Evolutionary conservation across 2,329 filamentous ascomycete species (phyloP).

Genomic region (Stagonosporopsis rhizophila): DNA sequence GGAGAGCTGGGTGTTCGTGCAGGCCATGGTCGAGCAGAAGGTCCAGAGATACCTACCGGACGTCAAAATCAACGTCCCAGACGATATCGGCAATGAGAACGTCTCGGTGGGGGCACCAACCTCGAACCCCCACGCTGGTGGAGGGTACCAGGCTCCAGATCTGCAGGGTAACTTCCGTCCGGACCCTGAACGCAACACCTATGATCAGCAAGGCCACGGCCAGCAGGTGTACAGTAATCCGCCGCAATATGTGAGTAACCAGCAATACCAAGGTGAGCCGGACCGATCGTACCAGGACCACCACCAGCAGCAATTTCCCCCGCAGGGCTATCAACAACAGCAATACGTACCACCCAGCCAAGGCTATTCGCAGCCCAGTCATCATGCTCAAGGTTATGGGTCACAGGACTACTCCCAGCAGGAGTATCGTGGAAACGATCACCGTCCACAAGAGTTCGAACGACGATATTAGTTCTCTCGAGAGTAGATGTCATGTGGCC

Average conservation of each 20-base stretch:
- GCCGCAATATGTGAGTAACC: constrained; percentile 16
- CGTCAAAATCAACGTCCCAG: constrained; percentile 39
- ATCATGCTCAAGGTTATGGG: constrained; percentile 11
- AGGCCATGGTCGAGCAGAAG: constrained; percentile 41
- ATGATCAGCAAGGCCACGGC: constrained; percentile 5
- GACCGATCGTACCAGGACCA: constrained; percentile 14
- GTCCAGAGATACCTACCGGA: constrained; percentile 39
- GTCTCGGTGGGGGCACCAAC: constrained; percentile 37
- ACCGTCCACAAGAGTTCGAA: constrained; percentile 20
- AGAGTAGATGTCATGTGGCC: background rate
- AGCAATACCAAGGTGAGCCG: constrained; percentile 15
- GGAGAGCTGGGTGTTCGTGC: constrained; percentile 42
- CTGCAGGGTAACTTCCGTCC: constrained; percentile 14
- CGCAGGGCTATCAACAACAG: constrained; percentile 6
- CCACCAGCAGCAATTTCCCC: constrained; percentile 5
- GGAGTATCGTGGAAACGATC: constrained; percentile 17
- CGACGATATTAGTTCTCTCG: background rate
- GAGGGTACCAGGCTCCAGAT: constrained; percentile 12
- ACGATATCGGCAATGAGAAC: constrained; percentile 42
- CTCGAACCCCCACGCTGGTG: constrained; percentile 20
- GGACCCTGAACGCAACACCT: constrained; percentile 10
- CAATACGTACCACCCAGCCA: constrained; percentile 13
- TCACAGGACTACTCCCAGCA: background rate
- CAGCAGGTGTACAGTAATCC: constrained; percentile 15
- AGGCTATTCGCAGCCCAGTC: constrained; percentile 15